Conservation (phyloP, 2,329 filamentous ascomycete species). For the Diplodia sapinea region DNA sequence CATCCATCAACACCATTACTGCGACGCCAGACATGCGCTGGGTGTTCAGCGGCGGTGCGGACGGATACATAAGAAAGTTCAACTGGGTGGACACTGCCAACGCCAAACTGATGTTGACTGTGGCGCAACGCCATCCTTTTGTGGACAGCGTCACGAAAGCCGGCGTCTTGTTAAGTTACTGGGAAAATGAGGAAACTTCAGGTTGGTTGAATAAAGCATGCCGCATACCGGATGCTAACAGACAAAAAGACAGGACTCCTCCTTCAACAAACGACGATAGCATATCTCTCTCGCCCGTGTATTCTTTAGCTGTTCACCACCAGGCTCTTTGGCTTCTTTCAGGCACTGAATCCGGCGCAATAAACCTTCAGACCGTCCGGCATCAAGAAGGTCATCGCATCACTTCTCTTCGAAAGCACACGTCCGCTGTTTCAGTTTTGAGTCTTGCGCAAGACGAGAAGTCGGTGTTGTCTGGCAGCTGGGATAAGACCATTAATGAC, state of each 20-base stretch:
- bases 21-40: conserved; percentile 93
- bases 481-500: conserved; percentile 93
- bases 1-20: conserved; percentile 90
- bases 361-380: conserved; percentile 90
- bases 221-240: conserved; percentile 8
- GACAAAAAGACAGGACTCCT: conserved; percentile 36
- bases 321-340: conserved; percentile 90
- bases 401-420: conserved; percentile 78
- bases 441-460: conserved; percentile 82
- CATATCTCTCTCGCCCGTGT: conserved; percentile 78
- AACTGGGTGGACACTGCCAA: conserved; percentile 96
- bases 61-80: conserved; percentile 96
- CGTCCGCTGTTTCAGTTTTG: conserved; percentile 88
- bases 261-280: conserved; percentile 60
- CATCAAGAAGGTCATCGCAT: conserved; percentile 96
- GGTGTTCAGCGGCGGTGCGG: conserved; percentile 91
- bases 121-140: conserved; percentile 94
- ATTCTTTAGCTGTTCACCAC: conserved; percentile 89
- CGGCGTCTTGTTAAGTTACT: conserved; percentile 92
- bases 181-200: conserved; percentile 90
- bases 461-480: conserved; percentile 87
- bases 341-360: conserved; percentile 86
- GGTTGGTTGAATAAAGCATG: conserved; percentile 37
- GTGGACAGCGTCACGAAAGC: conserved; percentile 97
- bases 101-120: conserved; percentile 88